These are phyloP conservation scores for Noccaea caerulescens DNA, from an alignment of 345 rosid species.

Conservation along the genomic window DNA sequence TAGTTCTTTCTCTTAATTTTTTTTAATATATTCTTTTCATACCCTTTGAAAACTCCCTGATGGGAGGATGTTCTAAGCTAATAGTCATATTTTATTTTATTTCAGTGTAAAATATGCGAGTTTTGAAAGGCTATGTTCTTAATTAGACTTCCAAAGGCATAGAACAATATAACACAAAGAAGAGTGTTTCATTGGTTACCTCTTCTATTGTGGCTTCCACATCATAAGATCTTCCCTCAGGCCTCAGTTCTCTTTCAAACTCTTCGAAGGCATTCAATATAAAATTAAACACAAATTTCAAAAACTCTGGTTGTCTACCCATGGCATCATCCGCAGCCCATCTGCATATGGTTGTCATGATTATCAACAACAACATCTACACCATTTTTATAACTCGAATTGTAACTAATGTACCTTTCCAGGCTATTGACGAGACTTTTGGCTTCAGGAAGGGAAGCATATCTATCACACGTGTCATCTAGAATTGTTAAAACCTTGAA, in stretches of 20 bases:
- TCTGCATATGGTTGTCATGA: background rate
- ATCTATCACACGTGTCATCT: constrained; percentile 35
- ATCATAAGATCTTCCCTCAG: constrained; percentile 20
- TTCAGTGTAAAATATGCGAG: too few relatives aligned
- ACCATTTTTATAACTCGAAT: background rate
- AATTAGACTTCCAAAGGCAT: too few relatives aligned
- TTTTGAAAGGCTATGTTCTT: too few relatives aligned
- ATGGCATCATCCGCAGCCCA: constrained; percentile 24
- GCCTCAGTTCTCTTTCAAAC: background rate
- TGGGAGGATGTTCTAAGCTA: too few relatives aligned
- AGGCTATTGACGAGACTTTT: constrained; percentile 14
- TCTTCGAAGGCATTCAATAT: constrained; percentile 12
- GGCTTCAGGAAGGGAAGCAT: constrained; percentile 19
- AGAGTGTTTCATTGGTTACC: background rate
- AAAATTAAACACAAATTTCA: constrained; percentile 23
- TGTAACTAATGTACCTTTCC: constrained; percentile 5
- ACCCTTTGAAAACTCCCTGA: too few relatives aligned
- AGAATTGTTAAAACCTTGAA: background rate
- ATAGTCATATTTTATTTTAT: too few relatives aligned
- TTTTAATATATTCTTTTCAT: too few relatives aligned
- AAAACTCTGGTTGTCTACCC: constrained; percentile 1
- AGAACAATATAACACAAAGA: too few relatives aligned
- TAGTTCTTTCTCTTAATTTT: too few relatives aligned
- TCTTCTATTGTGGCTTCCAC: constrained; percentile 3
- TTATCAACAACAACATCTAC: background rate